Percentiles rank a stretch among this genome's conserved stretches.
These are phyloP conservation scores for Vigna unguiculata DNA, from an alignment of 306 rosid genomes.

Conservation along the genomic window DNA sequence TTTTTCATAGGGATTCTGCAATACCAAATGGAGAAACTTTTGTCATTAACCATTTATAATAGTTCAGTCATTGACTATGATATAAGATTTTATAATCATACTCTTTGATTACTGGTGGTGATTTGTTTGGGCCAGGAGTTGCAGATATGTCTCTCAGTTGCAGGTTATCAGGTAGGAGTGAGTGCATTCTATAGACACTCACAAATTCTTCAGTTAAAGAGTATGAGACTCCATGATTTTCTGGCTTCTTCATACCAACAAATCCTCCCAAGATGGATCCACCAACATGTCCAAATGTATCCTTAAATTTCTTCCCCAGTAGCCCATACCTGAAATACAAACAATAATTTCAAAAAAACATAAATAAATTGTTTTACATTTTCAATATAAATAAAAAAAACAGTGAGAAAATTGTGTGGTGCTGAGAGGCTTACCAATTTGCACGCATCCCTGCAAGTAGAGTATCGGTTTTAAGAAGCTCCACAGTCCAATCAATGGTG, in stretches of 20 bases:
- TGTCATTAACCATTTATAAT: too few species aligned
- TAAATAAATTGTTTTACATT: too few species aligned
- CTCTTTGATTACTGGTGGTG: slow-evolving; percentile 58
- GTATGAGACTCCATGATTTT: slow-evolving; percentile 84
- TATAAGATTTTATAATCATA: slow-evolving; percentile 19
- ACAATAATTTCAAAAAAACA: too few species aligned
- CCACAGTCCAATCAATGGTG: slow-evolving; percentile 89
- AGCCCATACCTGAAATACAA: slow-evolving; percentile 68
- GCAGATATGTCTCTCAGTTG: slow-evolving; percentile 52
- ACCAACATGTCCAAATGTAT: slow-evolving; percentile 60
- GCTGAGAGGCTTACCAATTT: slow-evolving; percentile 59
- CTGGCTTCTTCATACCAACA: slow-evolving; percentile 70
- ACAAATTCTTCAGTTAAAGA: slow-evolving; percentile 80
- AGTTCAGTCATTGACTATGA: too few species aligned
- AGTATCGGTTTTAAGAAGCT: slow-evolving; percentile 74
- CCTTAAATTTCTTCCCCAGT: slow-evolving; percentile 77
- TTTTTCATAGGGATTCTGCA: slow-evolving; percentile 54
- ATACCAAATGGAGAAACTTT: background rate
- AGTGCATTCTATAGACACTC: slow-evolving; percentile 81
- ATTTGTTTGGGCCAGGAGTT: slow-evolving; percentile 53
- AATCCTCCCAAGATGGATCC: slow-evolving; percentile 76
- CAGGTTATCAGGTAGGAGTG: slow-evolving; percentile 65
- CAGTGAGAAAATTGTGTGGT: too few species aligned
- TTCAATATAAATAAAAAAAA: too few species aligned
- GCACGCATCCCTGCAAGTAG: slow-evolving; percentile 72